These are phyloP conservation scores for Trypethelium eluteriae DNA, from an alignment of 495 filamentous ascomycete genomes.

Conservation along the genomic window DNA sequence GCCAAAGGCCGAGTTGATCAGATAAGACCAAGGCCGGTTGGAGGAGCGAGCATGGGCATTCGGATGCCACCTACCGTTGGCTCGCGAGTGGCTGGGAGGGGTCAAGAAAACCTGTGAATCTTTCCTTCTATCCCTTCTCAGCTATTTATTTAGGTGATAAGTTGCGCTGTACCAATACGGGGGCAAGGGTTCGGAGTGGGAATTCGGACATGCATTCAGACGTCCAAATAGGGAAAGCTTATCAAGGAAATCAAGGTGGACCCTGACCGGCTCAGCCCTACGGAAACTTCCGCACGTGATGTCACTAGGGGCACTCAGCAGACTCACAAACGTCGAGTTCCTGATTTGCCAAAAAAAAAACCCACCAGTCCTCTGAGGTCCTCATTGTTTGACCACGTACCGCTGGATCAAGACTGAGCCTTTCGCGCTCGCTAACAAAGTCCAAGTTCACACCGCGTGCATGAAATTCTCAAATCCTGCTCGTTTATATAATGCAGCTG, in stretches of 20 bases:
- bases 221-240: neutral
- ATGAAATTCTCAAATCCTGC: neutral
- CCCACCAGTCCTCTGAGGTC: neutral
- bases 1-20: conserved; percentile 76
- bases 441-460: neutral
- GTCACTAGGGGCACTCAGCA: neutral
- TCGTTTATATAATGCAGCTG: neutral
- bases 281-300: neutral
- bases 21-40: conserved; percentile 31
- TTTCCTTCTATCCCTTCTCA: neutral
- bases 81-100: neutral
- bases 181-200: no score
- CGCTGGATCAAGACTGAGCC: neutral
- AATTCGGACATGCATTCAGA: neutral
- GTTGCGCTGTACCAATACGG: no score
- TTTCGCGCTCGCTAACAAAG: neutral
- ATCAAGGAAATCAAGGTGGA: neutral
- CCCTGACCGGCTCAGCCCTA: conserved; percentile 1
- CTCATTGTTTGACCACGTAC: neutral
- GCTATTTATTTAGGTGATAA: no score
- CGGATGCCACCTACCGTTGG: conserved; percentile 23
- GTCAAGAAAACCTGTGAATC: neutral
- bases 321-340: neutral
- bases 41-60: conserved; percentile 21
- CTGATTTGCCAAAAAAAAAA: neutral